Evolutionary conservation across 352 stramenopile species (phyloP), one percentile per base, ranked within the genome.

Genomic region (Globisporangium nagaii): DNA sequence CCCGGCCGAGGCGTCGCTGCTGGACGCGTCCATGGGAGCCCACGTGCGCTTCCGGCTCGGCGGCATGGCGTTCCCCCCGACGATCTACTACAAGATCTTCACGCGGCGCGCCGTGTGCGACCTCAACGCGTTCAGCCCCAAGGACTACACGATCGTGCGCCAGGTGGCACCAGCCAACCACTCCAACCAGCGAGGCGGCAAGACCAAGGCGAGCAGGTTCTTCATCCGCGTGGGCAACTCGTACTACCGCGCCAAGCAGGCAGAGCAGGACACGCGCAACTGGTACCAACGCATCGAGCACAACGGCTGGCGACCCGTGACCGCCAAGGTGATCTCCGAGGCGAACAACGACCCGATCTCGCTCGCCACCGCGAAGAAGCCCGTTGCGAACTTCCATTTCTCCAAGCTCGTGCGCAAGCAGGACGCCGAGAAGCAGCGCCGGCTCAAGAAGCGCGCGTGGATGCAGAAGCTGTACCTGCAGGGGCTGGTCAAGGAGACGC

Each of bases 71-170:
- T 97, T 97, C 65, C 90, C 90, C 8, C 90, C 90, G n/a, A 90
- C 81, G 17, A 95, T 97, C 46, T 97, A 97, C 79, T 97, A 97
- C 79, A 97, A 97, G 68, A 90, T 97, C 58, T 96, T 93, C 65
- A 95, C 86, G 17, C 78, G 86, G 22, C 71, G 71, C 32, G 78
- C 89, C 1, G 72, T 96, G 53, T 95, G 87, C 43, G 87, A 97
- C 54, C 70, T 97, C 8, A 89, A 90, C 42, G 79, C 88, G 7
- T 97, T 97, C 57, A 94, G 87, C 11, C 88, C 89, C 12, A 90
- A 95, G 60, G 70, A 96, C 65, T 97, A 97, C 71, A 84, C 77
- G 28, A 59, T 81, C 11, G 46, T 58, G 28, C 68, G 76, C 5
- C 74, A 85, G 46, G 55, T 55, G 0, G 62, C 46, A 11, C 68